phyloP scores from a whole-genome alignment of 1,139 yeast species.

The Scheffersomyces cryptocercus region DNA sequence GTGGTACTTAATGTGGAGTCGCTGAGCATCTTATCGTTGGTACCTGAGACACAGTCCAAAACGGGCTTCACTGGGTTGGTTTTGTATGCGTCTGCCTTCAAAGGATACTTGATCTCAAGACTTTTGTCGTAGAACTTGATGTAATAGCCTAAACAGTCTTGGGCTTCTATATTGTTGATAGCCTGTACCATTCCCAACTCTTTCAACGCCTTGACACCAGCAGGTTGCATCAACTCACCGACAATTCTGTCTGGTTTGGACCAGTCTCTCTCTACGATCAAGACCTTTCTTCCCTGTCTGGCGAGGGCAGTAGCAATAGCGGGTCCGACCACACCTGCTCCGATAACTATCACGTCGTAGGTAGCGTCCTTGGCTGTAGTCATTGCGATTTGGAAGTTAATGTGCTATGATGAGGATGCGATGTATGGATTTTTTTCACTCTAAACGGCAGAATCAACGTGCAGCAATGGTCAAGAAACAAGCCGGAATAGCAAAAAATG shows the following conservation, averaged over 20 bases:
- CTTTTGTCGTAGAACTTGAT: constrained; percentile 62
- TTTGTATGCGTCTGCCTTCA: constrained; percentile 48
- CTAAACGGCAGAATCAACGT: too few species aligned
- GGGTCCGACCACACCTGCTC: constrained; percentile 97
- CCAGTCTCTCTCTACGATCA: constrained; percentile 86
- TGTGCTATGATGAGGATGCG: too few species aligned
- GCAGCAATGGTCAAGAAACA: too few species aligned
- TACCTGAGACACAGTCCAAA: constrained; percentile 53
- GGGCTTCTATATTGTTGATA: constrained; percentile 79
- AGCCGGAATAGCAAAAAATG: too few species aligned
- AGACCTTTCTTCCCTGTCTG: constrained; percentile 78
- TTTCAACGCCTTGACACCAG: constrained; percentile 79
- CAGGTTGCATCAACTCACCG: constrained; percentile 96
- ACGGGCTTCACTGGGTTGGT: constrained; percentile 51
- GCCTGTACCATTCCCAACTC: constrained; percentile 82
- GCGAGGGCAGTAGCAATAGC: constrained; percentile 89
- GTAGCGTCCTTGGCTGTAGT: neutral
- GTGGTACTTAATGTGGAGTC: constrained; percentile 50
- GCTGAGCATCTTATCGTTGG: constrained; percentile 52
- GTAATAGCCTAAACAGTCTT: constrained; percentile 76
- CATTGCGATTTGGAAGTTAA: neutral
- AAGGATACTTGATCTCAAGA: constrained; percentile 71
- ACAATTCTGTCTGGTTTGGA: constrained; percentile 91
- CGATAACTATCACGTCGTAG: constrained; percentile 72
- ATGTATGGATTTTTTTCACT: too few species aligned